Conservation (phyloP, 169 alveolate species). For the Eimeria praecox region DNA sequence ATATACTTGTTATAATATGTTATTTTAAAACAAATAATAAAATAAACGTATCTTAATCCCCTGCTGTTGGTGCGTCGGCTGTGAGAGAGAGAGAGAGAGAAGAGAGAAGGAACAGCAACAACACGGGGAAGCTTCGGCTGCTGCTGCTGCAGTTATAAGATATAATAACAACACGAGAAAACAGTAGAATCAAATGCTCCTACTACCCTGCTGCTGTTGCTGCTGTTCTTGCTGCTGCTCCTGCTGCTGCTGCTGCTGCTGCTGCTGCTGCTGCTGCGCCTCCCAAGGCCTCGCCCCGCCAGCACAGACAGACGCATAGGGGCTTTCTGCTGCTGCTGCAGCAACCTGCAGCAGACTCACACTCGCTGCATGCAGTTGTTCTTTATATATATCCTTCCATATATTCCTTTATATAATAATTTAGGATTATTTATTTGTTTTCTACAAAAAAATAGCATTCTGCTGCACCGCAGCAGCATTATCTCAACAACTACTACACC, state of each 20-base stretch:
- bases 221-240: background rate
- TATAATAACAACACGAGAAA: background rate
- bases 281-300: background rate
- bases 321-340: background rate
- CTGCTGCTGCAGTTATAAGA: background rate
- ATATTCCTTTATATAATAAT: background rate
- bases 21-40: background rate
- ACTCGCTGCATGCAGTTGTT: background rate
- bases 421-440: background rate
- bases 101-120: background rate
- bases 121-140: background rate
- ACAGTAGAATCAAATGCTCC: background rate
- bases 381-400: background rate
- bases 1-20: background rate
- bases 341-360: background rate
- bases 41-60: background rate
- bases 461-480: background rate
- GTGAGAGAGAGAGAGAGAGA: background rate
- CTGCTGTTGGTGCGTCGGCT: background rate
- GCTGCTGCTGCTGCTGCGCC: constrained; percentile 10
- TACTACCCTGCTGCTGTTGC: background rate
- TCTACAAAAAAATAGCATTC: background rate
- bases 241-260: background rate
- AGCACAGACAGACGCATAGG: background rate
- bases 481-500: background rate